Evolutionary conservation across 306 rosid genomes (phyloP).

Genomic region (Acacia acuminata): DNA sequence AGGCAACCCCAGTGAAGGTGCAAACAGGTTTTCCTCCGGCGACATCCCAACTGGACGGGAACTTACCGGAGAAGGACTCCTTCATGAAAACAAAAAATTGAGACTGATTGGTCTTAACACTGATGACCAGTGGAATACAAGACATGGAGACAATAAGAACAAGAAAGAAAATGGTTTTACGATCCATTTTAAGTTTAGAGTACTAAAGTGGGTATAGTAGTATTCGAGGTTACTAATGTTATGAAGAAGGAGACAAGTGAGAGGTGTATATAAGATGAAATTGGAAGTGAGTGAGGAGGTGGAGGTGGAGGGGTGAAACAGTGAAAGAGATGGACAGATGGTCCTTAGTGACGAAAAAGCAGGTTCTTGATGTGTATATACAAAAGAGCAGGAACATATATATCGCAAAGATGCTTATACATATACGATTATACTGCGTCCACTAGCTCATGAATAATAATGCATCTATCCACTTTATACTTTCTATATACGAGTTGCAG

Average conservation of each 20-base stretch:
- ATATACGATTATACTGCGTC: slow-evolving; percentile 40
- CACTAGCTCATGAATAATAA: slow-evolving; percentile 31
- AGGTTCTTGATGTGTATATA: slow-evolving; percentile 30
- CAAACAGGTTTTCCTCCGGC: slow-evolving; percentile 36
- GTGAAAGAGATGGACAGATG: neutral
- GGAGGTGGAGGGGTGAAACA: slow-evolving; percentile 25
- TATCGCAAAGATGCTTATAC: slow-evolving; percentile 48
- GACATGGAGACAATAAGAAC: slow-evolving; percentile 25
- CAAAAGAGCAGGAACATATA: slow-evolving; percentile 14
- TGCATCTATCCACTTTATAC: slow-evolving; percentile 33
- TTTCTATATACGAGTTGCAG: neutral
- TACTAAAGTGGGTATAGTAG: neutral
- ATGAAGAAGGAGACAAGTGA: slow-evolving; percentile 34
- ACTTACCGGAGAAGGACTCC: slow-evolving; percentile 37
- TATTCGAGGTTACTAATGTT: slow-evolving; percentile 21
- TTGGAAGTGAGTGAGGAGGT: neutral
- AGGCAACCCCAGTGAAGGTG: slow-evolving; percentile 52
- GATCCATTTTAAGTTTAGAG: slow-evolving; percentile 36
- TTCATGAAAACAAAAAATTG: slow-evolving; percentile 40
- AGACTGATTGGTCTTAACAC: slow-evolving; percentile 24
- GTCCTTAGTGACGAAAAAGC: slow-evolving; percentile 27
- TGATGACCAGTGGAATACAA: slow-evolving; percentile 22
- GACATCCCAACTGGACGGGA: slow-evolving; percentile 48
- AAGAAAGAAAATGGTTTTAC: slow-evolving; percentile 27
- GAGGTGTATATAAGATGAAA: slow-evolving; percentile 46